Evolutionary conservation across 2,329 filamentous ascomycete species (phyloP), one percentile per base, ranked within the genome.

Genomic region (Claviceps africana): DNA sequence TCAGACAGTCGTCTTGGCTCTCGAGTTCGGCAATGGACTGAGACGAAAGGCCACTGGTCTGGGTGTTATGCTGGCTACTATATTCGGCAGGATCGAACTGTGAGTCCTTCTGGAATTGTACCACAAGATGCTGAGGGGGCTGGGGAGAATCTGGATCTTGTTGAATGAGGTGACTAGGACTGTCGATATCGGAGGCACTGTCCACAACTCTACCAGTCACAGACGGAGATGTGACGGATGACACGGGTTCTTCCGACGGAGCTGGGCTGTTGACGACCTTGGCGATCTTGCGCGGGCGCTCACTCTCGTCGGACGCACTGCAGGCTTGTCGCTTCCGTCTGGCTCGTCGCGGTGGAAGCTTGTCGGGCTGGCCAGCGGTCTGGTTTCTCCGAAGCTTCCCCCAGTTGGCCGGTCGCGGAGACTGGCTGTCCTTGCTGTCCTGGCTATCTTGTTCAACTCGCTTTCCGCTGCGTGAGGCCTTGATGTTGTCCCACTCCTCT

Each of bases 31-130:
- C 63, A 9, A 71, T 22, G 15, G 64, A 56, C 42, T 67, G 65
- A 3, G 65, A 63, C 2, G 61, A 58, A 22, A 61, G 56, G 10
- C 56, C 61, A 33, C 62, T 65, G 28, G 55, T 57, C 45, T 66
- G 63, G 2, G 64, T 61, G 39, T 61, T 58, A 25, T 57, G 53
- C 22, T 67, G 56, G 48, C 66, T 70, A 11, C 62, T 56, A 49
- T 66, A 71, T 19, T 70, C 68, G 5, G 63, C 54, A 4, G 60
- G 54, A 45, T 72, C 64, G 47, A 71, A 61, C n/a, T 61, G 55
- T 15, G 61, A 37, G 5, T 59, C 54, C 42, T 65, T 66, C 6
- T 55, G 45, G 6, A 72, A 57, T 47, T 63, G 60, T 45, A 72
- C 56, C 19, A 60, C 54, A 21, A 69, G 40, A 4, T 50, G 56